A percentile compares a stretch with the other conserved stretches of the same genome.
phyloP scores from a whole-genome alignment of 495 filamentous ascomycete genomes.

The Recurvomyces mirabilis region DNA sequence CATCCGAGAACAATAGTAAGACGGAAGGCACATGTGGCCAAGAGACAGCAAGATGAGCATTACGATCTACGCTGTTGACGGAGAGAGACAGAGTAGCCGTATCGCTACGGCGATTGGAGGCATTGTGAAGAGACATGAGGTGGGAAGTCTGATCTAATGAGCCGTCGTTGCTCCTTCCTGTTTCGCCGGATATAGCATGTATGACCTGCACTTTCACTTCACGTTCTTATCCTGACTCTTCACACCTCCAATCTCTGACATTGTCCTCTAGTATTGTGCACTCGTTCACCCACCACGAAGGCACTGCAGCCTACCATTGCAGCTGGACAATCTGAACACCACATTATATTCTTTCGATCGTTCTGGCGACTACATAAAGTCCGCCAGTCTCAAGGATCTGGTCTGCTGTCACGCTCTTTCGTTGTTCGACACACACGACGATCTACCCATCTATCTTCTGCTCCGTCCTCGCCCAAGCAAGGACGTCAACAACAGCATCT shows the following conservation, averaged over 20 bases:
- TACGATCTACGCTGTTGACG: too few species aligned
- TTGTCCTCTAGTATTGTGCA: conserved; percentile 3
- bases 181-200: not conserved
- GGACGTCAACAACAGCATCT: too few species aligned
- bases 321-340: too few species aligned
- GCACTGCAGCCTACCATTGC: too few species aligned
- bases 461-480: too few species aligned
- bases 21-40: not conserved
- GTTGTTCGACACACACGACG: too few species aligned
- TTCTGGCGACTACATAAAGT: not conserved
- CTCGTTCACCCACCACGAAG: not conserved
- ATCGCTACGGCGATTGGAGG: not conserved
- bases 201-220: conserved; percentile 1
- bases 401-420: too few species aligned
- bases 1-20: not conserved
- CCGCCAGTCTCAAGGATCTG: too few species aligned
- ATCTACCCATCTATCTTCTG: too few species aligned
- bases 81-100: too few species aligned
- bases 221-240: not conserved
- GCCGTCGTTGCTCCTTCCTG: conserved; percentile 2
- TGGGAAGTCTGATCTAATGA: not conserved
- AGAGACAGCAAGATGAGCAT: not conserved
- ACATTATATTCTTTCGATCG: not conserved
- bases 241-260: too few species aligned
- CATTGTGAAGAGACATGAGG: not conserved